Base-by-base conservation (phyloP, 1,284 basidiomycete species). In the Veloporphyrellus conicus region DNA sequence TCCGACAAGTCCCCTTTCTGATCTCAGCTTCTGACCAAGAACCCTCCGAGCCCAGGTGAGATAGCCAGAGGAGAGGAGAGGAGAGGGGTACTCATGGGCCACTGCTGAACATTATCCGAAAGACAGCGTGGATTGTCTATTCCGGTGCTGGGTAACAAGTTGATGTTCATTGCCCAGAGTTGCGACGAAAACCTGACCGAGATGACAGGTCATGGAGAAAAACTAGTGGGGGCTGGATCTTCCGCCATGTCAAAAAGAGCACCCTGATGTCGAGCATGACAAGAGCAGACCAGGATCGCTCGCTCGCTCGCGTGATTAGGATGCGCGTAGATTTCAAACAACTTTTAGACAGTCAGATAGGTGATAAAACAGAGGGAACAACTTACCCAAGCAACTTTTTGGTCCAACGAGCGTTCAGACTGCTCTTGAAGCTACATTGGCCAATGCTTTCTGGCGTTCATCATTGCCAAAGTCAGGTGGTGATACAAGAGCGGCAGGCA, bases 321-420 rank as follows among this genome's bases (percentile, higher is more conserved):
- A 59, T 88, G 83, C 0, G 79, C 73, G 52, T 79, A 85, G 38
- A 85, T 66, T 61, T 88, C 84, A 54, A 87, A 89, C 48, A 87
- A 66, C 85, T 87, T 57, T 28, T 6, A 29, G 31, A 23, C 3
- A 15, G 39, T 54, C 54, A 50, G 50, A 54, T 35, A 34, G 31
- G n/a, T 33, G 38, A 52, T 6, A 4, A 42, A 50, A 20, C 27
- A 36, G 34, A 40, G 37, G 49, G 35, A 48, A 6, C 28, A 38
- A 66, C 76, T 59, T 63, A 87, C 87, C 83, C 82, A 88, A 50
- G 83, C 82, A 88, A 71, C 22, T 74, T 78, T 54, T 82, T 83
- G 19, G 89, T 72, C 78, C 82, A 83, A 27, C 78, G 74, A 34
- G 80, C 76, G 58, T 77, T 82, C 50, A 85, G 64, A 57, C 84